A percentile compares a stretch with the other conserved stretches of the same genome.
These are phyloP conservation scores for Malassezia vespertilionis DNA, from an alignment of 1,284 basidiomycete genomes.

Conservation along the genomic window DNA sequence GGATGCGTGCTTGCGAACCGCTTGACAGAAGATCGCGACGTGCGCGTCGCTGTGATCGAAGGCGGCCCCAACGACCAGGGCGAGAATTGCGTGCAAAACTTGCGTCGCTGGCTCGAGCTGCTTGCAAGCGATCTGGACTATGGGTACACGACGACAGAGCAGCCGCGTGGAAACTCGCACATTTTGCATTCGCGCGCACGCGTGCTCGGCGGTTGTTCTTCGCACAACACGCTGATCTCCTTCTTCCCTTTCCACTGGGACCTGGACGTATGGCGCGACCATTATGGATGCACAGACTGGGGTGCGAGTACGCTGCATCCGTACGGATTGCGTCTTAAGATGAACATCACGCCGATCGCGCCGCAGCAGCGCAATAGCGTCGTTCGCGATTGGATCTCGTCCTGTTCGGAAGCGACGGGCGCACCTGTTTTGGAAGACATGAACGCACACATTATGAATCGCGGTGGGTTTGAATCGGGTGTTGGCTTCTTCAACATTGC, in stretches of 20 bases:
- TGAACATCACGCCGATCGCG: constrained; percentile 47
- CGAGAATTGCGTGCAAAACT: constrained; percentile 41
- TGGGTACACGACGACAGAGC: constrained; percentile 44
- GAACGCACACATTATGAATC: constrained; percentile 41
- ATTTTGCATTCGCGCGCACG: constrained; percentile 47
- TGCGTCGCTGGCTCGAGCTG: constrained; percentile 46
- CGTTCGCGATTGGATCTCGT: constrained; percentile 44
- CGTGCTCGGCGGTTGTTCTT: constrained; percentile 47
- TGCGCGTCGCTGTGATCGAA: constrained; percentile 47
- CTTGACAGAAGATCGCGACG: constrained; percentile 43
- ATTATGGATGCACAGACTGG: constrained; percentile 43
- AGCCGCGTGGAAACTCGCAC: constrained; percentile 47
- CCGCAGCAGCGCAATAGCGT: constrained; percentile 46
- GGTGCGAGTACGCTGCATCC: constrained; percentile 34
- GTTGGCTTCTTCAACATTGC: constrained; percentile 48
- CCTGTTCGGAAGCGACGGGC: constrained; percentile 32
- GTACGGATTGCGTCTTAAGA: constrained; percentile 46
- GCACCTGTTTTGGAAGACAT: constrained; percentile 43
- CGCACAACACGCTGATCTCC: constrained; percentile 48
- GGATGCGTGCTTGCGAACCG: constrained; percentile 47
- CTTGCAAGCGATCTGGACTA: constrained; percentile 48
- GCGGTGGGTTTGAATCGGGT: constrained; percentile 36
- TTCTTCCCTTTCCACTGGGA: constrained; percentile 48
- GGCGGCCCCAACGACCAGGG: constrained; percentile 45
- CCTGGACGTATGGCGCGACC: constrained; percentile 45